These are phyloP conservation scores for Phytophthora fragariaefolia DNA, from an alignment of 352 stramenopile genomes.

Conservation along the genomic window DNA sequence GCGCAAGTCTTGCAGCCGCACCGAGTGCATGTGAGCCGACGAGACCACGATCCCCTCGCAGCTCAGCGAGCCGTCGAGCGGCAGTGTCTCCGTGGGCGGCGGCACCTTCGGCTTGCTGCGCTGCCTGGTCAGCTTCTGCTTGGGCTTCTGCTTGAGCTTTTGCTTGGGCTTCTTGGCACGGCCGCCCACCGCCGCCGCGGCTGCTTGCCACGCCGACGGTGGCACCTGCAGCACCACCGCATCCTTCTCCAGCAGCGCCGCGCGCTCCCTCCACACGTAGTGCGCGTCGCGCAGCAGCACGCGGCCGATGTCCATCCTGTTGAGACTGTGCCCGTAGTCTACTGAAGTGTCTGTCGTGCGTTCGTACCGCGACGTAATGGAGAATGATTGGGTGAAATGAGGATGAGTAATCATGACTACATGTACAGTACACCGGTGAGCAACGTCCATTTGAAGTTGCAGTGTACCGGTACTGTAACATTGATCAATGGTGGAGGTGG, in stretches of 20 bases:
- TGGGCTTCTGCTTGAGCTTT: conserved; percentile 23
- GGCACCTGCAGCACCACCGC: conserved; percentile 43
- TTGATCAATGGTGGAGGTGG: too few species aligned
- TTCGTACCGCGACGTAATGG: neutral
- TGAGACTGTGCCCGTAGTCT: neutral
- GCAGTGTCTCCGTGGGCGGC: conserved; percentile 33
- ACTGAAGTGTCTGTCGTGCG: conserved; percentile 8
- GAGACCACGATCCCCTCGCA: conserved; percentile 71
- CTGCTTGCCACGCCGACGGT: conserved; percentile 28
- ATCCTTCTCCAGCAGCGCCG: conserved; percentile 42
- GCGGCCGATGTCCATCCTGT: conserved; percentile 51
- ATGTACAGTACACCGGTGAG: too few species aligned
- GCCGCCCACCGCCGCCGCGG: conserved; percentile 5
- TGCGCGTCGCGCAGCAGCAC: conserved; percentile 57
- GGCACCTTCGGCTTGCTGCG: conserved; percentile 19
- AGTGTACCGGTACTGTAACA: conserved; percentile 8
- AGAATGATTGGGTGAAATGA: conserved; percentile 27
- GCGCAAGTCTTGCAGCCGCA: conserved; percentile 53
- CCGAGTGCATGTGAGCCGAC: conserved; percentile 62
- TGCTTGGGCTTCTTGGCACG: conserved; percentile 28
- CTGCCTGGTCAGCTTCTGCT: conserved; percentile 24
- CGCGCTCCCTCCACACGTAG: conserved; percentile 55
- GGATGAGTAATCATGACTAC: conserved; percentile 12
- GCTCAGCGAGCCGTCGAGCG: conserved; percentile 47
- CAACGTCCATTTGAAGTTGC: neutral